phyloP scores from a whole-genome alignment of 2,329 filamentous ascomycete genomes.

The Sclerotinia nivalis region DNA sequence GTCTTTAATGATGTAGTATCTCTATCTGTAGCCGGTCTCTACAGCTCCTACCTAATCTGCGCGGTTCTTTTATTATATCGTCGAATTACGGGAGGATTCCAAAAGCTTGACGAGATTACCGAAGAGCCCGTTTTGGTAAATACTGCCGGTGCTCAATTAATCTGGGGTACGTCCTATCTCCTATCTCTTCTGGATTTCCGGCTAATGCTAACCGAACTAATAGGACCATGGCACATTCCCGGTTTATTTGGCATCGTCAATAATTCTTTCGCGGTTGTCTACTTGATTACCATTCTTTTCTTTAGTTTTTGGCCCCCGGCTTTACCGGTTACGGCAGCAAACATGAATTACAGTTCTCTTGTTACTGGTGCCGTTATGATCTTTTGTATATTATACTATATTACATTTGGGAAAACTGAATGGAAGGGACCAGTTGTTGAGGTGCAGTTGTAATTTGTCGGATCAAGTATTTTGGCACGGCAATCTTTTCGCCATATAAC shows the following conservation, averaged over 20 bases:
- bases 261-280: constrained; percentile 47
- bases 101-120: not conserved
- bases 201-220: not conserved
- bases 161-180: constrained; percentile 13
- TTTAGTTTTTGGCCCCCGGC: constrained; percentile 51
- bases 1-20: constrained; percentile 55
- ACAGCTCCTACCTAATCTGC: constrained; percentile 23
- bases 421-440: not conserved
- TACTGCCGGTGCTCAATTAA: constrained; percentile 14
- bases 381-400: constrained; percentile 21
- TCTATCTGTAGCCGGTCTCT: constrained; percentile 36
- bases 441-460: not conserved
- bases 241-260: constrained; percentile 46
- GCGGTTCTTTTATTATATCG: constrained; percentile 23
- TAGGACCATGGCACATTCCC: constrained; percentile 21
- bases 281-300: constrained; percentile 44
- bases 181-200: not conserved
- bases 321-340: constrained; percentile 42
- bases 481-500: too few species aligned
- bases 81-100: constrained; percentile 16
- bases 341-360: constrained; percentile 49
- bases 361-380: constrained; percentile 21
- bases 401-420: not conserved
- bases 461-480: not conserved
- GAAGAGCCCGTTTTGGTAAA: constrained; percentile 14